Conservation (phyloP, 2,329 filamentous ascomycete species). For the Fusarium dimerum region DNA sequence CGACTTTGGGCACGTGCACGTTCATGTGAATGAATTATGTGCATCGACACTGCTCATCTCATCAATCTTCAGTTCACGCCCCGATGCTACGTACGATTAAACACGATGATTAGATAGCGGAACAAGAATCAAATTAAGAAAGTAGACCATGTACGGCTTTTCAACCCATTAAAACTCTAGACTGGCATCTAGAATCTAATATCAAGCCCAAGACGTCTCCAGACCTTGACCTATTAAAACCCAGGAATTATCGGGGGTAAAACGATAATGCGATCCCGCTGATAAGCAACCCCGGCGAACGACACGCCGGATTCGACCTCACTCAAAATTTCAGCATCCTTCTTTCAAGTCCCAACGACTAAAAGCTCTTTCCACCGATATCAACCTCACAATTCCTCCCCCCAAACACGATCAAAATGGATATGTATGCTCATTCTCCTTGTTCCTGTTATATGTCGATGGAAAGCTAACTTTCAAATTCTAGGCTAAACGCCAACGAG, state of each 20-base stretch:
- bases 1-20: too few relatives aligned
- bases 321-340: conserved; percentile 32
- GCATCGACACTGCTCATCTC: too few relatives aligned
- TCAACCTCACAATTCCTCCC: conserved; percentile 5
- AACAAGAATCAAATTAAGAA: too few relatives aligned
- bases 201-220: neutral
- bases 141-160: too few relatives aligned
- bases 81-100: too few relatives aligned
- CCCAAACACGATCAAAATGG: conserved; percentile 27
- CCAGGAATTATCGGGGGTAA: conserved; percentile 18
- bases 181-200: too few relatives aligned
- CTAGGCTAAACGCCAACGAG: conserved; percentile 71
- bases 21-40: too few relatives aligned
- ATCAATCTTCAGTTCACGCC: too few relatives aligned
- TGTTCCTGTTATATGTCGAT: too few relatives aligned
- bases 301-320: neutral
- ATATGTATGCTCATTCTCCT: conserved; percentile 25
- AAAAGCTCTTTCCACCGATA: conserved; percentile 11
- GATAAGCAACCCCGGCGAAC: conserved; percentile 24
- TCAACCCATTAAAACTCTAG: too few relatives aligned
- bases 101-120: too few relatives aligned
- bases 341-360: neutral
- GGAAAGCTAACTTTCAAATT: conserved; percentile 13
- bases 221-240: neutral
- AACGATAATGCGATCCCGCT: conserved; percentile 35